phyloP scores from a whole-genome alignment of 2,329 filamentous ascomycete genomes.

The Trichoderma atroviride region DNA sequence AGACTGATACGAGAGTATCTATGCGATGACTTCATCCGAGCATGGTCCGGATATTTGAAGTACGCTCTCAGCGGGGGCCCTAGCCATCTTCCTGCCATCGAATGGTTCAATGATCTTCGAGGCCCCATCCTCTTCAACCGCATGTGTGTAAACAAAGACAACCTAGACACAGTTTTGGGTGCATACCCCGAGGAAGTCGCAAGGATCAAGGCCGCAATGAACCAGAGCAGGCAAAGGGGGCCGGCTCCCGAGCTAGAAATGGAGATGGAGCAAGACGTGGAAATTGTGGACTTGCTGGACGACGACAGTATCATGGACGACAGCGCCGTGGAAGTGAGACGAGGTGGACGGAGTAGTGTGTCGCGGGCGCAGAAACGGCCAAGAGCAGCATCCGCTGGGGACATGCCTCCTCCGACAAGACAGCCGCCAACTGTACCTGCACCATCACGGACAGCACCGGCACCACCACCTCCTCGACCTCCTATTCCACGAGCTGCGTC shows the following conservation, averaged over 20 bases:
- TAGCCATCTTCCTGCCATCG: conserved; percentile 41
- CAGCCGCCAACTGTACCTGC: background rate
- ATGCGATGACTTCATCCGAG: conserved; percentile 57
- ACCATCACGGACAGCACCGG: conserved; percentile 1
- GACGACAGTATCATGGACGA: conserved; percentile 14
- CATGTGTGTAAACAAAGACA: conserved; percentile 42
- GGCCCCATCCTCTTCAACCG: conserved; percentile 37
- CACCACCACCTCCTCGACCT: background rate
- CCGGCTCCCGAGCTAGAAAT: background rate
- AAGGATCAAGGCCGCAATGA: conserved; percentile 29
- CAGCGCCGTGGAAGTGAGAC: background rate
- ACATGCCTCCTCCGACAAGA: background rate
- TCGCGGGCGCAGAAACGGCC: background rate
- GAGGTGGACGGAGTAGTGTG: background rate
- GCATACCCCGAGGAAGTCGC: conserved; percentile 41
- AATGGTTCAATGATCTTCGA: conserved; percentile 46
- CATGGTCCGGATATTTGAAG: conserved; percentile 47
- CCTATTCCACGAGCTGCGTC: background rate
- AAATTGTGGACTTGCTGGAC: background rate
- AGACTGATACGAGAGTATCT: conserved; percentile 46
- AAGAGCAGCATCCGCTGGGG: background rate
- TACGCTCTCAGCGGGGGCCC: conserved; percentile 42
- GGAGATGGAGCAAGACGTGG: background rate
- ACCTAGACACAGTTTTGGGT: conserved; percentile 40
- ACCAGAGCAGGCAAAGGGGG: background rate